Evolutionary conservation across 108 stramenopile species (phyloP).

Genomic region (Nannochloropsis granulata): DNA sequence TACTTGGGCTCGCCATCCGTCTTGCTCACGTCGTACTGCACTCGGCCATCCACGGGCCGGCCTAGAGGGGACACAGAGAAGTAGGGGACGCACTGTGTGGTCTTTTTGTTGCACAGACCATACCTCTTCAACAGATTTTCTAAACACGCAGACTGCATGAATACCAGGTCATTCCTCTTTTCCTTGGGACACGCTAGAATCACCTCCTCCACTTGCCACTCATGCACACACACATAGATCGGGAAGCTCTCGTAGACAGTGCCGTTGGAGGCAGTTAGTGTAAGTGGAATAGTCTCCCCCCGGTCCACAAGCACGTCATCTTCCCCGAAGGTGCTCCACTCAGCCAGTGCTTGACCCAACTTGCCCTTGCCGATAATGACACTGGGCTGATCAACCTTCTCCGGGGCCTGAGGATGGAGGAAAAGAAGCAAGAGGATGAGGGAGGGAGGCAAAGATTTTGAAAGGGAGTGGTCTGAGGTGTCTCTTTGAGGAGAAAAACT

Average conservation of each 20-base stretch:
- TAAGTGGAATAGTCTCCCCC: slow-evolving; percentile 7
- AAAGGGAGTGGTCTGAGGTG: too few species aligned
- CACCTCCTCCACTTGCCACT: slow-evolving; percentile 14
- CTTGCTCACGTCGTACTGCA: background rate
- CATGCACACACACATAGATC: slow-evolving; percentile 22
- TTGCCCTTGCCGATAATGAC: slow-evolving; percentile 26
- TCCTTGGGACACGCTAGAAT: slow-evolving; percentile 13
- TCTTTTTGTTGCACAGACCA: background rate
- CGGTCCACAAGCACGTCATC: slow-evolving; percentile 17
- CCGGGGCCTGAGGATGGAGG: background rate
- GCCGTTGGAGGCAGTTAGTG: background rate
- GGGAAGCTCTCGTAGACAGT: slow-evolving; percentile 3
- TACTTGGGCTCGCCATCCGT: slow-evolving; percentile 10
- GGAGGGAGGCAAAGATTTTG: too few species aligned
- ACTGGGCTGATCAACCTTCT: slow-evolving; percentile 1
- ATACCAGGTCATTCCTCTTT: slow-evolving; percentile 16
- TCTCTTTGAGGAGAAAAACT: too few species aligned
- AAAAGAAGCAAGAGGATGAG: too few species aligned
- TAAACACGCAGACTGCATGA: slow-evolving; percentile 13
- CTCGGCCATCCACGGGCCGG: background rate
- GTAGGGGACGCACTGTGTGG: background rate
- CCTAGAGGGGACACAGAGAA: background rate
- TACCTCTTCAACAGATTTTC: slow-evolving; percentile 17
- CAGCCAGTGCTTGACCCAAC: slow-evolving; percentile 16
- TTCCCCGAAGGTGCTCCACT: background rate